Base-by-base conservation (phyloP, 208 protist genomes). In the Trypanosoma cruzi region DNA sequence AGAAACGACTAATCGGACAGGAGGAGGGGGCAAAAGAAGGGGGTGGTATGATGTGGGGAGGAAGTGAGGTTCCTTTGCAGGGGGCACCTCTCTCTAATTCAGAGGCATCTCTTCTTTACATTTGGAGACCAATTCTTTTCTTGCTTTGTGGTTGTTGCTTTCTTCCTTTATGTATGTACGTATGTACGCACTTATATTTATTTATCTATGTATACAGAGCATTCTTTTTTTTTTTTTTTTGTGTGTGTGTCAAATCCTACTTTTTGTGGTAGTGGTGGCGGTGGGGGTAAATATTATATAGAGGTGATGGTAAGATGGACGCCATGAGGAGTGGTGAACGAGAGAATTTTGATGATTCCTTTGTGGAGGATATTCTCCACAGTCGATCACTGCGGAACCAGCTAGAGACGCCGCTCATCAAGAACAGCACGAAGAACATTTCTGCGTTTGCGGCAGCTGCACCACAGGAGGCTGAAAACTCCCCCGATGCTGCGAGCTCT, bases 351-450 rank as follows among this genome's bases (percentile, higher is more conserved):
- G n/a, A 34, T 13, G 71, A 75, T 63, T 64, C 62, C 18, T 75
- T 75, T 63, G 71, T 75, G 18, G 29, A 46, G 20, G 62, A 24
- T 28, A 75, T 75, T 31, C 53, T 75, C 31, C 6, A 34, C 22
- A 31, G 44, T 31, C 18, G 18, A 20, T 31, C 10, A 13, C 28
- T 24, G 34, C 24, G 34, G 46, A 57, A 13, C 16, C 10, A 44
- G 40, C 22, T 37, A 37, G 34, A 53, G 2, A 8, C 16, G 2
- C 28, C 24, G 46, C 46, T 50, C 16, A 13, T 50, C 11, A 4
- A 3, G 16, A 22, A 50, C 11, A 8, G 46, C 2, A 13, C 4
- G 46, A 13, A 50, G 18, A 13, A 22, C 16, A 6, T 8, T 14
- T 22, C 16, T 50, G 46, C 46, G 24, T 11, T 3, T 54, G 44